These are phyloP conservation scores for Delonix regia DNA, from an alignment of 306 rosid species.

Conservation along the genomic window DNA sequence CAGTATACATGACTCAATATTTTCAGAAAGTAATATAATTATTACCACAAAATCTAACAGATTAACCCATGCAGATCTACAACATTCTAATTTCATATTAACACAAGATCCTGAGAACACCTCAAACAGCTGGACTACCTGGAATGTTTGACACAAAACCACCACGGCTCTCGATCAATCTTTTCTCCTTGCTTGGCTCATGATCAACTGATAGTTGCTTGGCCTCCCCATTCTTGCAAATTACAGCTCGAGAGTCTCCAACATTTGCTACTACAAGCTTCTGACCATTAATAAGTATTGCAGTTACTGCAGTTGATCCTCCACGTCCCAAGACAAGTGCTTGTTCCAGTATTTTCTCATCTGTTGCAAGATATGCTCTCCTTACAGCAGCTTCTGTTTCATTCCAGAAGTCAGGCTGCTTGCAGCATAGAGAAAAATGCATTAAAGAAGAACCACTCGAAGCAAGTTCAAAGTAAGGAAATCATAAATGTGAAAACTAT, in stretches of 20 bases:
- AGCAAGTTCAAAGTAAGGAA: constrained; percentile 8
- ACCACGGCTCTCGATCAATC: constrained; percentile 65
- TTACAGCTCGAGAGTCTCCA: constrained; percentile 74
- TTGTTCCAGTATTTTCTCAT: constrained; percentile 59
- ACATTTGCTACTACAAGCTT: constrained; percentile 72
- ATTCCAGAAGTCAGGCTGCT: constrained; percentile 65
- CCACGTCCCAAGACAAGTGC: constrained; percentile 59
- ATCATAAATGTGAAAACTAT: neutral
- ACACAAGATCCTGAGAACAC: neutral
- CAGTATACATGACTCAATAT: neutral
- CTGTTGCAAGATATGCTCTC: constrained; percentile 60
- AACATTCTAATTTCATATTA: neutral
- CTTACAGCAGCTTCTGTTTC: constrained; percentile 51
- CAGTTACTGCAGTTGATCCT: constrained; percentile 81
- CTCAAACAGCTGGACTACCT: constrained; percentile 45
- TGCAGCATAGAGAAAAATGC: constrained; percentile 32
- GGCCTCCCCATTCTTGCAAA: constrained; percentile 60
- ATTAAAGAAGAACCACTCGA: constrained; percentile 1
- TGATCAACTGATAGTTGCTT: constrained; percentile 69
- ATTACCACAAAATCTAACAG: neutral
- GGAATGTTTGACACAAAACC: constrained; percentile 78
- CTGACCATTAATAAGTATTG: constrained; percentile 59
- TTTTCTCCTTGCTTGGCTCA: constrained; percentile 66
- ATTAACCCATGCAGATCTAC: neutral
- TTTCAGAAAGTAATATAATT: neutral